Base-by-base conservation (phyloP, 345 rosid genomes). In the Chamaenerion angustifolium region DNA sequence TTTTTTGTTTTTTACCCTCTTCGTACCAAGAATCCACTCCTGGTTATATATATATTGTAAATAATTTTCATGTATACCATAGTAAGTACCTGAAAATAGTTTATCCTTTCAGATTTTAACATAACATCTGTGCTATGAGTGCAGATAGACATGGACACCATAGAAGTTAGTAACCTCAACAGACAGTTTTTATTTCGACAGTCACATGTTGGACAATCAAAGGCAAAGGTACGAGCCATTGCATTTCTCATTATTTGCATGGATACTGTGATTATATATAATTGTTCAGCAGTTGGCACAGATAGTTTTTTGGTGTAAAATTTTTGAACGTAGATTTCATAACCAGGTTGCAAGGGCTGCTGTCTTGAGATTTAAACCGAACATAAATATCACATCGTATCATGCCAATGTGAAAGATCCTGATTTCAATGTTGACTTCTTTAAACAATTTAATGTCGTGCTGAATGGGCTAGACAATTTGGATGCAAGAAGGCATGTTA, bases 101-200 rank as follows among this genome's bases (percentile, higher is more conserved):
- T 31, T 31, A 31, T 31, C 37, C 37, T 12, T 17, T 11, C n/a
- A 14, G 9, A 40, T 12, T 18, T 54, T 25, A 12, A 42, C 46
- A 42, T 11, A 53, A 35, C 14, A 18, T 23, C 12, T 3, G 7
- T 16, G 45, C 13, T 19, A 12, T 3, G 25, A 25, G 56, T 71
- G 70, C 81, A 92, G 99, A 92, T 92, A 64, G 99, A 92, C 70
- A 82, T 92, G 99, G 99, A 92, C 55, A 88, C 95, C 9, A 92
- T 92, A 60, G 99, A 92, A 87, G 99, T 92, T 51, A 92, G 99
- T 68, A 92, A 92, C 77, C 79, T 92, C 54, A 92, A 92, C 65
- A 79, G 99, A 60, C 99, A 92, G 52, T 88, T 92, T 70, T 68
- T 92, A 52, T 92, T 92, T 64, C 85, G 99, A 47, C 75, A 77